phyloP scores from a whole-genome alignment of 2,329 filamentous ascomycete genomes.

The Fusarium sp. region DNA sequence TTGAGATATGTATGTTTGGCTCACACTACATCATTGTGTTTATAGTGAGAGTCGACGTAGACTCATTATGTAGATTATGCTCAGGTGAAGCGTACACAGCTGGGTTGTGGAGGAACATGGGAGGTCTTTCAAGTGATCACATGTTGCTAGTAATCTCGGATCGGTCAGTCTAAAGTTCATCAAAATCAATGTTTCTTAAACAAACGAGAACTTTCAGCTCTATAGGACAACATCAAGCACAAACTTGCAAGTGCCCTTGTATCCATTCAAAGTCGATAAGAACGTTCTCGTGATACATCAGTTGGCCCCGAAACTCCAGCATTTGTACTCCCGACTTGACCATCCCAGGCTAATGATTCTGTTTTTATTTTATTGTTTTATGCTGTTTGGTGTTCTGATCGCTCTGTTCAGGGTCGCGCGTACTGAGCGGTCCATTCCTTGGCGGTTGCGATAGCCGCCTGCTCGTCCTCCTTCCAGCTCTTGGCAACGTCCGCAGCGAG shows the following conservation, averaged over 20 bases:
- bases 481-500: conserved; percentile 97
- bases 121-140: background rate
- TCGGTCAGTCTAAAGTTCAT: conserved; percentile 2
- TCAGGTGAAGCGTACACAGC: background rate
- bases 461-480: conserved; percentile 97
- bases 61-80: no score
- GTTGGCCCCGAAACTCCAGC: conserved; percentile 40
- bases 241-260: conserved; percentile 35
- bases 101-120: background rate
- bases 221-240: conserved; percentile 34
- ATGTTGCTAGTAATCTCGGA: background rate
- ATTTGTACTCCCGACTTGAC: conserved; percentile 22
- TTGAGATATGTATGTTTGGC: no score
- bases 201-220: conserved; percentile 27
- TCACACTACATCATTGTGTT: no score
- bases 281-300: conserved; percentile 31
- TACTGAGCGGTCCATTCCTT: conserved; percentile 92
- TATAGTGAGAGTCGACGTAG: no score
- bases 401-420: conserved; percentile 66
- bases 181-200: conserved; percentile 25
- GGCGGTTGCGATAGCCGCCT: conserved; percentile 90
- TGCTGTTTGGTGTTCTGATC: conserved; percentile 8
- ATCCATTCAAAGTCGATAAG: conserved; percentile 33
- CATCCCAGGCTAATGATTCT: conserved; percentile 21
- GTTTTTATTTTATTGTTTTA: conserved; percentile 19